Percentiles rank a stretch among this genome's conserved stretches.
These are phyloP conservation scores for Erodium chrysanthum DNA, from an alignment of 441 rosid genomes.

Conservation along the genomic window DNA sequence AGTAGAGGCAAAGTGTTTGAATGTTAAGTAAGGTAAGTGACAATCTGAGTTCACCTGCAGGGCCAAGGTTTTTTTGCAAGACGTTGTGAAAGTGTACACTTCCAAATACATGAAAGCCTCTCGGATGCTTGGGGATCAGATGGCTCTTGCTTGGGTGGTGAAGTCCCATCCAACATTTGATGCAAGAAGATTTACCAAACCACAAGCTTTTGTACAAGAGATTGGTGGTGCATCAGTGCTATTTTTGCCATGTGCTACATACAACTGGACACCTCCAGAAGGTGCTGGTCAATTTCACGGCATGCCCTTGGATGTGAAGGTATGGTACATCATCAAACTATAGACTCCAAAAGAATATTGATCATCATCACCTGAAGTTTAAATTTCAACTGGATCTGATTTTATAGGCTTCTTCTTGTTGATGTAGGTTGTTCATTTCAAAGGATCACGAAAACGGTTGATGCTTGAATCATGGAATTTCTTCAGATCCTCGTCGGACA, in stretches of 20 bases:
- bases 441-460: conserved; percentile 88
- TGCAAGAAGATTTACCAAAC: conserved; percentile 48
- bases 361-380: too few species aligned
- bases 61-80: conserved; percentile 55
- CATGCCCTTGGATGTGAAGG: conserved; percentile 94
- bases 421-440: conserved; percentile 78
- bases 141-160: conserved; percentile 70
- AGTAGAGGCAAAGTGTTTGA: too few species aligned
- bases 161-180: conserved; percentile 57
- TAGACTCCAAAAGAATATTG: too few species aligned
- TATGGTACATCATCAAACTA: conserved; percentile 20
- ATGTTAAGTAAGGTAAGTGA: too few species aligned
- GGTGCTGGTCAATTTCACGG: conserved; percentile 98
- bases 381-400: too few species aligned
- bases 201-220: conserved; percentile 50
- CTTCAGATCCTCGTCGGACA: conserved; percentile 35
- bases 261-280: conserved; percentile 98
- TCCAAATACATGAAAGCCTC: conserved; percentile 70
- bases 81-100: conserved; percentile 58
- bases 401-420: background rate
- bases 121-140: conserved; percentile 88
- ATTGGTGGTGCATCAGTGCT: conserved; percentile 51
- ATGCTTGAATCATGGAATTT: conserved; percentile 96
- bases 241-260: conserved; percentile 64
- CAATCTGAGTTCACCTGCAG: conserved; percentile 29